Conservation (phyloP, 2,329 filamentous ascomycete genomes). For the Neospermospora avenae region DNA sequence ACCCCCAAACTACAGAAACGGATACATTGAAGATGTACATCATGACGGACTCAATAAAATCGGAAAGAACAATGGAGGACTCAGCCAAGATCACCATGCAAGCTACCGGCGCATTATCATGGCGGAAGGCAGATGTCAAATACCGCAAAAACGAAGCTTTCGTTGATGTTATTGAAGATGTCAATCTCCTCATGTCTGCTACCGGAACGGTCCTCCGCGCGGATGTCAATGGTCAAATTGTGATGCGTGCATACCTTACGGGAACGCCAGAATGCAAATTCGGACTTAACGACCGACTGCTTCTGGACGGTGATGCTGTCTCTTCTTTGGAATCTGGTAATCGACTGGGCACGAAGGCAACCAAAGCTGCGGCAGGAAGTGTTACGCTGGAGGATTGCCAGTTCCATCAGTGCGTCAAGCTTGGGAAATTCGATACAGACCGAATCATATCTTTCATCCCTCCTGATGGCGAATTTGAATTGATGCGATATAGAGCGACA, state of each 20-base stretch:
- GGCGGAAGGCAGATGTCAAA: conserved; percentile 95
- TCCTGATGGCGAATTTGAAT: conserved; percentile 95
- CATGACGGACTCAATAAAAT: conserved; percentile 97
- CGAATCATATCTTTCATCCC: conserved; percentile 96
- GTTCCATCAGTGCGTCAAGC: conserved; percentile 97
- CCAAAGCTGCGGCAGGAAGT: conserved; percentile 90
- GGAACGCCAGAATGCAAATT: conserved; percentile 99
- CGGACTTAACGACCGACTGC: conserved; percentile 88
- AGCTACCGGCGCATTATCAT: conserved; percentile 92
- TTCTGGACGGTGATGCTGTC: conserved; percentile 76
- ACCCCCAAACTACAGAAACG: conserved; percentile 97
- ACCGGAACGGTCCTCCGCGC: conserved; percentile 91
- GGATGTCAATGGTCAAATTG: conserved; percentile 94
- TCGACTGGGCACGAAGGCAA: conserved; percentile 78
- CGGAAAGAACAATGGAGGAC: conserved; percentile 79
- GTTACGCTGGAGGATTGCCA: conserved; percentile 97
- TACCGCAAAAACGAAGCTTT: conserved; percentile 99
- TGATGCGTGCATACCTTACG: conserved; percentile 96
- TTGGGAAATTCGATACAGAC: conserved; percentile 95
- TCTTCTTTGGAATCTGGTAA: conserved; percentile 70
- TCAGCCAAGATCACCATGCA: conserved; percentile 99
- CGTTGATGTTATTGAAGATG: conserved; percentile 98
- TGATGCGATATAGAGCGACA: conserved; percentile 97
- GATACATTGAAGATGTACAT: conserved; percentile 99
- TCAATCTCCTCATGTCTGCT: conserved; percentile 98